phyloP scores from a whole-genome alignment of 805 yeast genomes.

The Spathaspora hagerdaliae region DNA sequence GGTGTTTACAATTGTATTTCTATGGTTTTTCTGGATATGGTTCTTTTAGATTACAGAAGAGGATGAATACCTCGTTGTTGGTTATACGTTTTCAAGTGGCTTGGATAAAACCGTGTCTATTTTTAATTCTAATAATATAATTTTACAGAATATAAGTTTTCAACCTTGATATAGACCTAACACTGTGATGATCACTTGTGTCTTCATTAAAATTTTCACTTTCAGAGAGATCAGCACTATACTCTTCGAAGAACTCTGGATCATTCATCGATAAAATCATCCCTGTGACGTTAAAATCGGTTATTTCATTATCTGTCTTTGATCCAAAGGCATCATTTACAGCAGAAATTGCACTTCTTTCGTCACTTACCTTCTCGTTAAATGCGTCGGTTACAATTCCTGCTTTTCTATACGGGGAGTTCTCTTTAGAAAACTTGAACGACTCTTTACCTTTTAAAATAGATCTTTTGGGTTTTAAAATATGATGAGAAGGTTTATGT shows the following conservation, averaged over 20 bases:
- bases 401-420: conserved; percentile 4
- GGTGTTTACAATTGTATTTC: conserved; percentile 31
- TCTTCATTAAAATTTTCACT: neutral
- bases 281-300: conserved; percentile 7
- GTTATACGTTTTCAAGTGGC: too few relatives aligned
- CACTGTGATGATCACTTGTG: neutral
- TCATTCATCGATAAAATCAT: conserved; percentile 2
- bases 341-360: conserved; percentile 5
- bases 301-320: conserved; percentile 3
- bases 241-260: neutral
- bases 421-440: conserved; percentile 1
- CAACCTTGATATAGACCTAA: neutral
- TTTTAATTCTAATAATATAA: neutral
- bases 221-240: neutral
- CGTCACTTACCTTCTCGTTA: neutral
- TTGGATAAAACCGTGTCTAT: too few relatives aligned
- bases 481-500: conserved; percentile 40
- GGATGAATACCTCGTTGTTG: neutral
- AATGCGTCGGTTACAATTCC: neutral
- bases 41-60: conserved; percentile 13
- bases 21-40: conserved; percentile 44
- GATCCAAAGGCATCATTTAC: conserved; percentile 9
- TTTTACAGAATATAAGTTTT: conserved; percentile 3
- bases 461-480: conserved; percentile 37
- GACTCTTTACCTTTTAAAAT: conserved; percentile 25